A percentile compares a stretch with the other conserved stretches of the same genome.
Evolutionary conservation across 2,329 filamentous ascomycete genomes (phyloP).

Genomic region (Botryotinia globosa): DNA sequence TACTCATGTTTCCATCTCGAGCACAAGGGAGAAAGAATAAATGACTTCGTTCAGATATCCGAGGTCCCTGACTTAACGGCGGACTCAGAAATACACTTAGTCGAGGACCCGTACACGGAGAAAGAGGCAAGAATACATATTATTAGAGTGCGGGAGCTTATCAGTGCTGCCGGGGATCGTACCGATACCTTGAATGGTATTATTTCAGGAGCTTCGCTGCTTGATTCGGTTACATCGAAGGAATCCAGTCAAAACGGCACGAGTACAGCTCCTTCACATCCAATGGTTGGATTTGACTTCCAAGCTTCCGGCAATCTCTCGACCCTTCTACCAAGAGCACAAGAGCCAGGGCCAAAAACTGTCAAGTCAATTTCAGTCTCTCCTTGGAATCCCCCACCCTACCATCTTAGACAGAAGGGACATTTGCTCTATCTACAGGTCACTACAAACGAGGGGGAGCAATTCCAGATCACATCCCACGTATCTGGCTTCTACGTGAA

Average conservation of each 20-base stretch:
- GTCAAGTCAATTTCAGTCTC: conserved; percentile 87
- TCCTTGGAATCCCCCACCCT: conserved; percentile 93
- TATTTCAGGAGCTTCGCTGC: conserved; percentile 78
- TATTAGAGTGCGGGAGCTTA: conserved; percentile 84
- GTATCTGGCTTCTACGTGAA: conserved; percentile 96
- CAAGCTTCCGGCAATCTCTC: conserved; percentile 64
- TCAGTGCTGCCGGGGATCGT: conserved; percentile 86
- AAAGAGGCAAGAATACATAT: conserved; percentile 96
- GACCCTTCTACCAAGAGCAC: conserved; percentile 65
- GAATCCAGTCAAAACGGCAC: conserved; percentile 40
- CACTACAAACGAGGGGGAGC: conserved; percentile 91
- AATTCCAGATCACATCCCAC: conserved; percentile 88
- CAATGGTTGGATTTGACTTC: conserved; percentile 75
- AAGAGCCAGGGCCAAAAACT: conserved; percentile 76
- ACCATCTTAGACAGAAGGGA: conserved; percentile 84
- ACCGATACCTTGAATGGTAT: conserved; percentile 85
- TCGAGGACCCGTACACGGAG: conserved; percentile 96
- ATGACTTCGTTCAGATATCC: conserved; percentile 89
- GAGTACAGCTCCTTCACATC: conserved; percentile 46
- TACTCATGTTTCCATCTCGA: conserved; percentile 99
- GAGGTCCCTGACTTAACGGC: conserved; percentile 78
- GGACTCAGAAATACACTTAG: conserved; percentile 74
- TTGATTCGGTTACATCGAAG: conserved; percentile 63
- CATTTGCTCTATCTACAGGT: conserved; percentile 88
- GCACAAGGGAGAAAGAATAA: conserved; percentile 82